A percentile compares a stretch with the other conserved stretches of the same genome.
phyloP scores from a whole-genome alignment of 139 green algal species.

The Asterochloris erici region DNA sequence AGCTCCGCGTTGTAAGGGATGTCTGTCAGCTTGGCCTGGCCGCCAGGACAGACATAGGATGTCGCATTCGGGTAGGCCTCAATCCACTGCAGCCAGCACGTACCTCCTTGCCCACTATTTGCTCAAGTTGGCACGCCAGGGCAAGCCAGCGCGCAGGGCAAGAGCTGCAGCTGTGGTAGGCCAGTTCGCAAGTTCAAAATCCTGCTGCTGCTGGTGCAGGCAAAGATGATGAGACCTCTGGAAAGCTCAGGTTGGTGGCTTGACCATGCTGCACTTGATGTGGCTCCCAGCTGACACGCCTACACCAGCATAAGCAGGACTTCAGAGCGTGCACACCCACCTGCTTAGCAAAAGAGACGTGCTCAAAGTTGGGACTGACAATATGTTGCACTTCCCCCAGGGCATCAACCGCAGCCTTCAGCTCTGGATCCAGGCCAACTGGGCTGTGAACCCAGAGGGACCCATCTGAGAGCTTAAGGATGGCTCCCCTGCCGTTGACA shows the following conservation, averaged over 20 bases:
- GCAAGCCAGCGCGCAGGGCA: too few relatives aligned
- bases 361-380: conserved; percentile 67
- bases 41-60: conserved; percentile 43
- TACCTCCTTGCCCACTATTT: not conserved
- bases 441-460: conserved; percentile 60
- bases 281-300: too few relatives aligned
- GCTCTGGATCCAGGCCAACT: conserved; percentile 39
- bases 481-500: conserved; percentile 30
- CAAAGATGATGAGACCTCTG: not conserved
- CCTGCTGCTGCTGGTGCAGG: not conserved
- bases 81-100: conserved; percentile 37
- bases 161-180: too few relatives aligned
- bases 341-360: conserved; percentile 34
- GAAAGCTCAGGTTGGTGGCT: not conserved
- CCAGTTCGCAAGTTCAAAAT: not conserved
- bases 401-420: conserved; percentile 32
- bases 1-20: conserved; percentile 34
- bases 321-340: not conserved
- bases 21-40: conserved; percentile 33
- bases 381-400: conserved; percentile 53
- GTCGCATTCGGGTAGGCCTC: conserved; percentile 44
- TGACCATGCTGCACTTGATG: not conserved
- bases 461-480: conserved; percentile 27
- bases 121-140: not conserved
- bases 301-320: not conserved